Base-by-base conservation (phyloP, 768 basidiomycete genomes). In the Boletus coccyginus region DNA sequence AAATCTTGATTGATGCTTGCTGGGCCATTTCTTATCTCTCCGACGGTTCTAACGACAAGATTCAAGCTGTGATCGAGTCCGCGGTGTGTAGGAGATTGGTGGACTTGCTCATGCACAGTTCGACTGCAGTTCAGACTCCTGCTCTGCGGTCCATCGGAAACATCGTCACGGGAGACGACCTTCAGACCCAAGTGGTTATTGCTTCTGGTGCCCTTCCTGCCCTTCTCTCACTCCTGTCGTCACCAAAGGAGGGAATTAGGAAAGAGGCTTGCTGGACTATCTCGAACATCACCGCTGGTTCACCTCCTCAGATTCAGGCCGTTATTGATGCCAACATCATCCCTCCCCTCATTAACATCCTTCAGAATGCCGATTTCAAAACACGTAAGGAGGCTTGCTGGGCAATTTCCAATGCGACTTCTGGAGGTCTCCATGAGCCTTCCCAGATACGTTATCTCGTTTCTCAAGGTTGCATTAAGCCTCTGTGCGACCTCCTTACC, bases 231-330 rank as follows among this genome's bases (percentile, higher is more conserved):
- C 81, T 99, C 21, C 81, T 99, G 52, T 94, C 92, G 3, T 98
- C 95, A 24, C 92, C 95, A 31, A 99, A 99, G 77, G 97, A 99
- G 62, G 97, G 95, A 46, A 99, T 99, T 67, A 84, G 96, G 67
- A 99, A 99, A 79, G 96, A 99, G 74, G 96, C 97, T 27, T 99
- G 97, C 77, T 99, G 97, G 97, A 99, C 97, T 17, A 98, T 99
- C 68, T 97, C 94, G 46, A 99, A 99, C 75, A 83, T 99, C 70
- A 99, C 97, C 46, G 97, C 97, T 38, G 97, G 97, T 45, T 93
- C 91, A 46, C 93, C 97, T 24, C 88, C 88, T 64, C 97, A 99
- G 76, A 99, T 99, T 65, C 96, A 98, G 74, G 80, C 92, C 50
- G 89, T 98, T 66, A 94, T 99, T 62, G 97, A 99, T 65, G 97